Evolutionary conservation across 225 moss, liverwort and hornwort species (phyloP), one percentile per base, ranked within the genome.

Genomic region (Polytrichum commune): DNA sequence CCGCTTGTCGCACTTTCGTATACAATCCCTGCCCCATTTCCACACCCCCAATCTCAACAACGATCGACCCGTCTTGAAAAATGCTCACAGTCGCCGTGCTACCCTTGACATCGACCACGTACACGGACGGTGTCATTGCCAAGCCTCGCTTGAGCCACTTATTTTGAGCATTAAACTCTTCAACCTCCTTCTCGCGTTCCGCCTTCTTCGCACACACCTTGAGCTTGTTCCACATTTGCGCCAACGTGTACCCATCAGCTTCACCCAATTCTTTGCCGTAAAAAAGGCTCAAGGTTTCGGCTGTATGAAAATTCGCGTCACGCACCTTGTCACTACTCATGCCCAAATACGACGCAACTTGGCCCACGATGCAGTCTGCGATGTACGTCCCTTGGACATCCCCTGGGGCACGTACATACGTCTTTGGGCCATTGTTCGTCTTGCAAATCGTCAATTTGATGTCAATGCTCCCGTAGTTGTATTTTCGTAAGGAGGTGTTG

Each of bases 21-120:
- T 79, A 84, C 62, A 92, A 64, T 0, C 89, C 92, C 64, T 92
- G 92, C 20, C 92, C 92, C 81, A 89, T 82, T 65, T 89, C 92
- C 68, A 87, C 75, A 27, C 92, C 89, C n/a, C 85, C 89, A 22
- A 82, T 83, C 67, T 87, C 89, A 3, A 74, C 91, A 32, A 75
- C 78, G 27, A 92, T 74, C 0, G 89, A 92, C n/a, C 79, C 87
- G 62, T 92, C 91, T 53, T 70, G 63, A 16, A 79, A 87, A 6
- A 80, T 25, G 56, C 79, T 89, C 46, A 91, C 86, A 35, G 80
- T 82, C 5, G 85, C 88, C 19, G 46, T n/a, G 29, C 66, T 82
- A 19, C 67, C 1, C 0, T 63, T 0, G 0, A 22, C 4, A 13
- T 27, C 1, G 8, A 27, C 35, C 0, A 16, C 4, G 35, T 82